These are phyloP conservation scores for Moelleriella libera DNA, from an alignment of 2,329 filamentous ascomycete genomes.

Conservation along the genomic window DNA sequence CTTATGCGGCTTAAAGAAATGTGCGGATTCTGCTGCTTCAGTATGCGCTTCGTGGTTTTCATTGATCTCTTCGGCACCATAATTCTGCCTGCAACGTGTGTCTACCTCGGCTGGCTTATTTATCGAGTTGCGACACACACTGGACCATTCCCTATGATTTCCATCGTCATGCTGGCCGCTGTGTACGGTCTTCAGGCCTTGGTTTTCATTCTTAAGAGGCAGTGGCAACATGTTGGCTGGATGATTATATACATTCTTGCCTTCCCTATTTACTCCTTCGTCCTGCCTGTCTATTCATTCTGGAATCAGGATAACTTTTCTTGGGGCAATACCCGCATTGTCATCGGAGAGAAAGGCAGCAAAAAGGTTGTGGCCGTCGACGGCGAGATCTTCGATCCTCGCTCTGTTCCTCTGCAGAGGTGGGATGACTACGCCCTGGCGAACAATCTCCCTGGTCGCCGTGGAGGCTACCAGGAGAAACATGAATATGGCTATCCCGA, in stretches of 20 bases:
- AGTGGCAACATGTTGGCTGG: conserved; percentile 98
- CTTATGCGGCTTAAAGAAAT: conserved; percentile 82
- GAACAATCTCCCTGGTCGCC: conserved; percentile 84
- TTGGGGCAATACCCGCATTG: conserved; percentile 97
- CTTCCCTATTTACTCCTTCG: conserved; percentile 83
- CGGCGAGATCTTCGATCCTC: conserved; percentile 76
- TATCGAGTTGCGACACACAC: conserved; percentile 56
- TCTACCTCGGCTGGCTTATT: conserved; percentile 78
- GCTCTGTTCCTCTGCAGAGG: conserved; percentile 81
- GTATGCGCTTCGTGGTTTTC: conserved; percentile 93
- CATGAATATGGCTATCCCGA: conserved; percentile 52
- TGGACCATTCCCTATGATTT: conserved; percentile 73
- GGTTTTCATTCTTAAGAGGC: conserved; percentile 91
- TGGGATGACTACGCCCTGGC: conserved; percentile 90
- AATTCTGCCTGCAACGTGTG: conserved; percentile 77
- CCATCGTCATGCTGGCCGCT: conserved; percentile 74
- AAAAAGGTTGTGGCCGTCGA: conserved; percentile 85
- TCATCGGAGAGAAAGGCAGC: conserved; percentile 83
- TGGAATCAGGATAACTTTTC: conserved; percentile 99
- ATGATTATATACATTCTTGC: conserved; percentile 98
- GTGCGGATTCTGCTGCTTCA: conserved; percentile 98
- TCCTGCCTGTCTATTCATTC: conserved; percentile 93
- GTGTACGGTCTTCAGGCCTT: conserved; percentile 93
- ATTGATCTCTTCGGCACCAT: conserved; percentile 88
- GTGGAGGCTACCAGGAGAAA: conserved; percentile 58